Evolutionary conservation across 2,329 filamentous ascomycete species (phyloP), one percentile per base, ranked within the genome.

Genomic region (Thelonectria discophora): DNA sequence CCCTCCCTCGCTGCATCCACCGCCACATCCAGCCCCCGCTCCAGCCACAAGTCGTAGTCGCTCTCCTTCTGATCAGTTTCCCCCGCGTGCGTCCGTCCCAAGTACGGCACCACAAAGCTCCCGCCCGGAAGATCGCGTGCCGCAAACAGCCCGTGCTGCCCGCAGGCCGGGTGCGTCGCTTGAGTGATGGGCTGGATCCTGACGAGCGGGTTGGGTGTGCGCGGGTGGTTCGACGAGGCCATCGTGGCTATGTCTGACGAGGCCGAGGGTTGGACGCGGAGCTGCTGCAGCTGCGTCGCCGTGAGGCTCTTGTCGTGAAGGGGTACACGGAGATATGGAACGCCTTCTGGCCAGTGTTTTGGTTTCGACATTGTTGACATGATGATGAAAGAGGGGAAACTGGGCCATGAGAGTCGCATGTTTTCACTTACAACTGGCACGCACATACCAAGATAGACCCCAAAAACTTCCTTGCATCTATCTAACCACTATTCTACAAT

Each of bases 1-100:
- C 88, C 88, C 55, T 75, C 75, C 39, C 71, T 72, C 15, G 79
- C 82, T 3, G 88, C 88, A 68, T 90, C 88, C 4, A 90, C 83
- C 3, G 87, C 87, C 1, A 88, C 76, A 15, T 82, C 83, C 0
- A 75, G 79, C 18, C 83, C 86, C 18, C 81, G 78, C 74, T 88
- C 86, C 18, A 90, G 77, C 81, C 86, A 88, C 24, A 90, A 77
- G 71, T 90, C 88, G 70, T 90, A 90, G 75, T 90, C 85, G 7
- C 75, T 76, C 32, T 72, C 69, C 30, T 72, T 69, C 3, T 60
- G 65, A 18, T 70, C 27, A 30, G 27, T 7, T 9, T 10, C 61
- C 46, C 73, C 65, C 15, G 78, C 76, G 74, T 90, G 88, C 48
- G 88, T 77, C 15, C 84, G 76, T 6, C 88, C 88, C 4, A 89